Evolutionary conservation across 1,139 yeast genomes (phyloP), one percentile per base, ranked within the genome.

Genomic region (Blastobotrys persicus): DNA sequence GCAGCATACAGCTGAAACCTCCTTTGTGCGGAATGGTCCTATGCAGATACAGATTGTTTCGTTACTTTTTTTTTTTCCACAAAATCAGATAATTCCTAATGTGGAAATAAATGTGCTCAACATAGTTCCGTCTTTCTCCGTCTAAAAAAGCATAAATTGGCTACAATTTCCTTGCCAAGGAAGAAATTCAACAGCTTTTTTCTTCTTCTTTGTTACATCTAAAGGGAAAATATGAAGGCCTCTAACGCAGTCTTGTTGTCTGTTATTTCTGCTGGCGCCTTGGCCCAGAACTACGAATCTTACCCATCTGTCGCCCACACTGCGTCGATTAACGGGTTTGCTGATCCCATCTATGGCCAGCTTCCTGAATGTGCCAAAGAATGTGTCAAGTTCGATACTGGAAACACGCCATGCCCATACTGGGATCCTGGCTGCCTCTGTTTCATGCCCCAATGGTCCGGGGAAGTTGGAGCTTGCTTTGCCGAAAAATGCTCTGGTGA

Each of bases 361-460:
- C 64, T 76, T 35, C 80, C 80, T 16, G 53, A 59, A 1, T 76
- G 80, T 63, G 80, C 80, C 44, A 59, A 69, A 55, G 59, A 58
- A 1, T 55, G 59, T 42, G 59, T 55, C 9, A 39, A 40, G 34
- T 44, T 32, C 12, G 33, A 28, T 35, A 46, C 55, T 19, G 48
- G 51, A 20, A 52, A 44, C 44, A 53, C 56, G 5, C 56, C 56
- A 32, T 76, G 80, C 59, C 80, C 80, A 43, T 75, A 75, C 67
- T 76, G 80, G 80, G 80, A 76, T 56, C 73, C 80, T 28, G 80
- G 80, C 3, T 76, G 80, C 59, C 69, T 76, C 57, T 76, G 80
- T 42, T 77, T 75, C 17, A 76, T 76, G 77, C 72, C 76, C 14
- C 71, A 67, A 54, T 76, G 77, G 77, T 65, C 73, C 33, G 76